These are phyloP conservation scores for Mycena capillaripes DNA, from an alignment of 768 basidiomycete species.

Conservation along the genomic window DNA sequence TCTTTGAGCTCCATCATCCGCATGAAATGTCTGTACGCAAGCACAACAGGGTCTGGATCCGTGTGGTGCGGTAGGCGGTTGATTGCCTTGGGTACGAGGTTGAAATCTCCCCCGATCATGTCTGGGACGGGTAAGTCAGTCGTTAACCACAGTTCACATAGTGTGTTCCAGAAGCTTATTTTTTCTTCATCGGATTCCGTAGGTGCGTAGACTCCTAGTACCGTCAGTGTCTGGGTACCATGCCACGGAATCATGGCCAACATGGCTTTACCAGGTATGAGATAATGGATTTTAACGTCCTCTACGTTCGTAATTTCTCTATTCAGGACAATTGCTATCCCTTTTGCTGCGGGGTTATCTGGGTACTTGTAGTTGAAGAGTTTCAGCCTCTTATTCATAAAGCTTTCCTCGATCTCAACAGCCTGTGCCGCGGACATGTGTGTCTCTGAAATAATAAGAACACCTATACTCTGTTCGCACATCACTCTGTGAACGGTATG, in stretches of 20 bases:
- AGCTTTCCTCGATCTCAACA: background rate
- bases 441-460: background rate
- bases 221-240: too few relatives aligned
- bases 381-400: background rate
- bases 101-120: too few relatives aligned
- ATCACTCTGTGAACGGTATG: background rate
- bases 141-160: background rate
- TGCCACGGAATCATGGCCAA: too few relatives aligned
- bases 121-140: background rate
- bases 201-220: background rate
- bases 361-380: conserved; percentile 9
- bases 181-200: background rate
- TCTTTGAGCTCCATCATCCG: too few relatives aligned
- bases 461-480: background rate
- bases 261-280: too few relatives aligned
- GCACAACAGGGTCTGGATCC: too few relatives aligned
- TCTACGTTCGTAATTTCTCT: too few relatives aligned
- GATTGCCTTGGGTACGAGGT: too few relatives aligned
- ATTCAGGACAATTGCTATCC: conserved; percentile 17
- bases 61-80: too few relatives aligned
- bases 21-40: too few relatives aligned
- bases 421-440: conserved; percentile 7
- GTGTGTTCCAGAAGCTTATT: background rate
- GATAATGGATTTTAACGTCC: too few relatives aligned
- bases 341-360: background rate